Conservation (phyloP, 2,329 filamentous ascomycete species). For the Periconia sp. region DNA sequence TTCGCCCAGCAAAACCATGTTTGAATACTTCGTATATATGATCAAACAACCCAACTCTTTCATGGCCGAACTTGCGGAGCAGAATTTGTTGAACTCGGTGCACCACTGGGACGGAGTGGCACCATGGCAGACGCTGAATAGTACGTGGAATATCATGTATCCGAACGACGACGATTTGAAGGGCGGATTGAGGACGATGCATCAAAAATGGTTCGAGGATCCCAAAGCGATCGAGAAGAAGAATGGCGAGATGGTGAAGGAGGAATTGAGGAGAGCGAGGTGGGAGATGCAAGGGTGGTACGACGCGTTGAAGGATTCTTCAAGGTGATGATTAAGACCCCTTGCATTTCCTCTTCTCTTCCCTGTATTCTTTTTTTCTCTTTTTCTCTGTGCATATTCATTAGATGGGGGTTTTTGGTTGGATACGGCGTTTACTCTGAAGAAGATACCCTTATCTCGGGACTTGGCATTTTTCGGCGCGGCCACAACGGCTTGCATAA, state of each 20-base stretch:
- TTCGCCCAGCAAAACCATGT: constrained; percentile 40
- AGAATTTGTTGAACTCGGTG: constrained; percentile 48
- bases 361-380: no score
- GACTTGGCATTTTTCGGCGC: not conserved
- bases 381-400: not conserved
- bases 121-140: constrained; percentile 43
- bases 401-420: not conserved
- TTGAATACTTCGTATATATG: constrained; percentile 31
- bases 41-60: constrained; percentile 40
- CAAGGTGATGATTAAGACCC: not conserved
- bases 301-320: not conserved
- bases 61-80: constrained; percentile 42
- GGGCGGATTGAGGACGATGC: constrained; percentile 34
- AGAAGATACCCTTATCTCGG: not conserved
- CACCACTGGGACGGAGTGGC: constrained; percentile 44
- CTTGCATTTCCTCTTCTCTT: not conserved
- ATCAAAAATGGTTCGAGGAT: constrained; percentile 41
- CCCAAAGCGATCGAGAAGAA: not conserved
- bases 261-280: not conserved
- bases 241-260: not conserved
- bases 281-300: constrained; percentile 8
- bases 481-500: not conserved
- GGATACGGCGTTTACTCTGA: not conserved
- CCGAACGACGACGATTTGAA: constrained; percentile 34
- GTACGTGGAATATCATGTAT: constrained; percentile 42